Evolutionary conservation across 2,329 filamentous ascomycete species (phyloP).

Genomic region (Fusarium napiforme): DNA sequence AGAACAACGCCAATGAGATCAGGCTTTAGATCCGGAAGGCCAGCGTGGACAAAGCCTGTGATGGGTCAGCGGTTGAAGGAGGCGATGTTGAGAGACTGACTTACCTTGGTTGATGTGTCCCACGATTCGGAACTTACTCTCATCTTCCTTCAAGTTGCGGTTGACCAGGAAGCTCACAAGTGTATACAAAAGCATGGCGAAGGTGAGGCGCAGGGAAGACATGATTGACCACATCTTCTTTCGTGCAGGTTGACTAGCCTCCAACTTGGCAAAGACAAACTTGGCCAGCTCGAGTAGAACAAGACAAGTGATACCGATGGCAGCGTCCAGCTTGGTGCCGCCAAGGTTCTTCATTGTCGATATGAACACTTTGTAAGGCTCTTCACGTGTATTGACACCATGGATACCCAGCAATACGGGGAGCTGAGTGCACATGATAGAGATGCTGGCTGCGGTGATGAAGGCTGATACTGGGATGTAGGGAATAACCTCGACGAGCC

Average conservation of each 20-base stretch:
- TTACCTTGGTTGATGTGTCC: conserved; percentile 72
- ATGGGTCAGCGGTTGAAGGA: conserved; percentile 9
- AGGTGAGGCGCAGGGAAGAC: conserved; percentile 78
- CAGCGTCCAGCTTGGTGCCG: conserved; percentile 70
- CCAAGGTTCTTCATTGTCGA: conserved; percentile 55
- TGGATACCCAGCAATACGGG: conserved; percentile 57
- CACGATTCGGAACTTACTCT: conserved; percentile 70
- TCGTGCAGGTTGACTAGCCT: conserved; percentile 67
- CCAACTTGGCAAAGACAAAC: conserved; percentile 67
- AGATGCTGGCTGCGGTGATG: conserved; percentile 62
- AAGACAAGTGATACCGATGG: conserved; percentile 76
- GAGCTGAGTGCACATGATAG: conserved; percentile 61
- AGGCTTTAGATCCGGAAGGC: conserved; percentile 63
- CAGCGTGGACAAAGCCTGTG: conserved; percentile 34
- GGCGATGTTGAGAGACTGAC: not conserved
- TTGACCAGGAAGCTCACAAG: conserved; percentile 78
- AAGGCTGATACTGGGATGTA: conserved; percentile 62
- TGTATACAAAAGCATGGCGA: conserved; percentile 80
- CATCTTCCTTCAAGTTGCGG: conserved; percentile 57
- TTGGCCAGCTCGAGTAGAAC: conserved; percentile 69
- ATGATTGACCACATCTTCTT: conserved; percentile 77
- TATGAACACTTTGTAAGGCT: conserved; percentile 57
- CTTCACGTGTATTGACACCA: conserved; percentile 57
- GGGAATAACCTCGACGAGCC: conserved; percentile 63
- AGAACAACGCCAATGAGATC: conserved; percentile 68